Evolutionary conservation across 2,329 filamentous ascomycete species (phyloP).

Genomic region (Chalaropsis ovoidea): DNA sequence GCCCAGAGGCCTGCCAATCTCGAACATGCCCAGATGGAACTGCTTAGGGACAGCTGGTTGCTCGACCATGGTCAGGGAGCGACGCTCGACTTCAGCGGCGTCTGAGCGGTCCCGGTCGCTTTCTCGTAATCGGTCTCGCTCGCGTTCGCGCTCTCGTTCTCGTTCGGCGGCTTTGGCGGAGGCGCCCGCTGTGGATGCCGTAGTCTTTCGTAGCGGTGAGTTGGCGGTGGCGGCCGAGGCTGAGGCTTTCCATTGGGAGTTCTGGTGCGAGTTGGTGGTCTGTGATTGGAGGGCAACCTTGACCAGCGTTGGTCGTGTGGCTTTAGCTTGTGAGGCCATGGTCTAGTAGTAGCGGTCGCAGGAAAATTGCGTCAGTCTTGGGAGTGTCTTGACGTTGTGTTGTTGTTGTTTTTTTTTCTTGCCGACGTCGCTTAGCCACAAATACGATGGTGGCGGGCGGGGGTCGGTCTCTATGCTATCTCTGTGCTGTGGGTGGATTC

Average conservation of each 20-base stretch:
- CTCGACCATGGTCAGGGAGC: constrained; percentile 44
- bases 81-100: constrained; percentile 44
- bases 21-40: constrained; percentile 88
- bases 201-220: constrained; percentile 17
- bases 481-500: constrained; percentile 4
- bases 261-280: constrained; percentile 50
- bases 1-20: constrained; percentile 75
- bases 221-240: constrained; percentile 7
- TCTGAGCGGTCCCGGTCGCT: constrained; percentile 42
- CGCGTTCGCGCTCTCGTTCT: constrained; percentile 19
- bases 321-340: constrained; percentile 25
- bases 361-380: background rate
- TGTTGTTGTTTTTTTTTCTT: constrained; percentile 11
- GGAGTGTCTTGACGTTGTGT: background rate
- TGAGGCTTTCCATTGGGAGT: constrained; percentile 30
- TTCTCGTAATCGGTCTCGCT: constrained; percentile 19
- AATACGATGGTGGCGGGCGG: constrained; percentile 2
- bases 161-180: constrained; percentile 15
- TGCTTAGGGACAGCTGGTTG: constrained; percentile 50
- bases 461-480: background rate
- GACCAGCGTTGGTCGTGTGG: constrained; percentile 60
- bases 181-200: constrained; percentile 23
- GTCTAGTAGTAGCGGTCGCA: constrained; percentile 1
- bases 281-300: constrained; percentile 77
- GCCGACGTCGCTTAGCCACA: constrained; percentile 1